Base-by-base conservation (phyloP, 164 flowering plant species). In the Magnolia changhungtana region DNA sequence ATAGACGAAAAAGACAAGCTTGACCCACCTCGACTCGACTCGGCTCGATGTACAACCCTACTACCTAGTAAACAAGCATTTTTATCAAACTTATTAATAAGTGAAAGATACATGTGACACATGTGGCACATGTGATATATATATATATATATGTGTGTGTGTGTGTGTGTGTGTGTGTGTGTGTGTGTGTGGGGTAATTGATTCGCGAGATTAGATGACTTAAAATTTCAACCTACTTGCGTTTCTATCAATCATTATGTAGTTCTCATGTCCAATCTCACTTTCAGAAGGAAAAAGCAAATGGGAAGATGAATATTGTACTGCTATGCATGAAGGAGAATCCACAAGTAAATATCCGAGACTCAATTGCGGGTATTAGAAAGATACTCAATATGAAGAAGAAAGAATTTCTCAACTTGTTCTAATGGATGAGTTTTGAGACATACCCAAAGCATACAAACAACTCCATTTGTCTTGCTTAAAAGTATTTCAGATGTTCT, bases 401-500 rank as follows among this genome's bases (percentile, higher is more conserved):
- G 69, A 72, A 76, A 75, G 84, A 83, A 74, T 78, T 88, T 0
- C 76, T 88, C 1, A 61, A 61, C 82, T 75, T 63, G 84, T 52
- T 76, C 70, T 86, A 1, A 74, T 77, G 78, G 85, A 85, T 65
- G 83, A 68, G 1, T 58, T 51, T 18, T 27, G 29, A 27, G 29
- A 29, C 3, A 24, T 77, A 75, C 69, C 63, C 63, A 72, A 64
- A 71, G 2, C 74, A 66, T 78, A 66, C 80, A 86, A 72, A 66
- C 74, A 68, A 1, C 71, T 84, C 24, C 86, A 86, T 72, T 69
- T 87, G 8, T 37, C 76, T 4, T 67, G 82, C 50, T n/a, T 83
- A 45, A 87, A 84, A 77, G 82, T 72, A 14, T 87, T 87, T 52
- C 80, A 84, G 31, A 86, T 87, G 90, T 87, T 87, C 70, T 87